Percentiles rank a stretch among this genome's conserved stretches.
These are phyloP conservation scores for Neopestalotiopsis sp. DNA, from an alignment of 2,329 filamentous ascomycete species.

Conservation along the genomic window DNA sequence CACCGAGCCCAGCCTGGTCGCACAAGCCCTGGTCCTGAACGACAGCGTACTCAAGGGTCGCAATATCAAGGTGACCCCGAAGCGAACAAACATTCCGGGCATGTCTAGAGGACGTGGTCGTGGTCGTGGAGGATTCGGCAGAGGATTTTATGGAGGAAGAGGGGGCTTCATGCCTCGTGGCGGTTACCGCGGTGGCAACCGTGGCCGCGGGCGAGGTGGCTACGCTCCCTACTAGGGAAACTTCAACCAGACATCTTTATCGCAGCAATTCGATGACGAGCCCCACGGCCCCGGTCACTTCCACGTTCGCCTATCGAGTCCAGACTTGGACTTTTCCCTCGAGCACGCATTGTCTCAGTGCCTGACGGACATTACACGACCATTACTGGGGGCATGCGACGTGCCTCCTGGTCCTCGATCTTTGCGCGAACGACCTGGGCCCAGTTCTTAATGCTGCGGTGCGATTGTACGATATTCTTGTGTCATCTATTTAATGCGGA, in stretches of 20 bases:
- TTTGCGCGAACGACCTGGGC: not conserved
- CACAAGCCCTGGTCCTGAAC: constrained; percentile 91
- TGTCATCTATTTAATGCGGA: not conserved
- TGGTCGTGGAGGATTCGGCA: constrained; percentile 52
- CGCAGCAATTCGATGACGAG: constrained; percentile 1
- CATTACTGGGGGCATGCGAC: not conserved
- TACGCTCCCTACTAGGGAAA: constrained; percentile 65
- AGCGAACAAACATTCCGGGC: constrained; percentile 94
- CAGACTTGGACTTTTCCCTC: not conserved
- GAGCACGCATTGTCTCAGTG: not conserved
- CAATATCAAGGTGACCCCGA: constrained; percentile 92
- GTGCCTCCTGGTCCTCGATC: constrained; percentile 8
- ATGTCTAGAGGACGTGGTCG: constrained; percentile 79
- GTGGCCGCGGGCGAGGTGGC: constrained; percentile 63
- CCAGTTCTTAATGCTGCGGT: constrained; percentile 1
- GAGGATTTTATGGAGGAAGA: constrained; percentile 57
- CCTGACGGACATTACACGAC: not conserved
- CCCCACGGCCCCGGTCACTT: not conserved
- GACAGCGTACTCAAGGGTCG: constrained; percentile 95
- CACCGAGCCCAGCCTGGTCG: constrained; percentile 89
- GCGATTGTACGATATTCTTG: constrained; percentile 11
- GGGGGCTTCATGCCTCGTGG: constrained; percentile 55
- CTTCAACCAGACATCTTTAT: constrained; percentile 17
- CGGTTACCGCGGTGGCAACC: constrained; percentile 64
- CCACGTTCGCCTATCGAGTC: not conserved